Evolutionary conservation across 495 filamentous ascomycete species (phyloP), one percentile per base, ranked within the genome.

Genomic region (Acidiella bohemica): DNA sequence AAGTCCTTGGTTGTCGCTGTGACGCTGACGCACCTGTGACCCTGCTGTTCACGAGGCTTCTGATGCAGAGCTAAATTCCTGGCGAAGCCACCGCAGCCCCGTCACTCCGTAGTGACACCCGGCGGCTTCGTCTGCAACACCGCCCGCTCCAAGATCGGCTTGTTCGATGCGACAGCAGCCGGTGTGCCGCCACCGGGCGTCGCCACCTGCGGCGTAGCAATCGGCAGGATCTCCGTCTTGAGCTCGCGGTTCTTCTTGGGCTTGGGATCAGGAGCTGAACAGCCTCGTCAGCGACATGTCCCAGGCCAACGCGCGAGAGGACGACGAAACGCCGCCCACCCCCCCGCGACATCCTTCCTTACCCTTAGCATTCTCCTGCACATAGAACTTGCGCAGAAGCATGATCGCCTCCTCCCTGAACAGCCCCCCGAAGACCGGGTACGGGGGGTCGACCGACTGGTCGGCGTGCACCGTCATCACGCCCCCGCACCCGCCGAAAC

Each of bases 341-440:
- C n/a, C n/a, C n/a, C n/a, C n/a, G n/a, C n/a, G n/a, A n/a, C n/a
- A n/a, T n/a, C n/a, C n/a, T n/a, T n/a, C n/a, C n/a, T 42, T 61
- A 81, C 81, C 82, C 67, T 84, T 78, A 33, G 77, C 80, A 59
- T 97, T 97, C 57, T 96, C 84, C 63, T 96, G 92, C 12, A 95
- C 78, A 56, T 97, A 97, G 58, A 97, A 97, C 40, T 84, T 76
- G 40, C 92, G 70, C 44, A 96, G 66, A 44, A 95, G 54, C 61
- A 87, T 85, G 47, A 97, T 86, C 0, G 87, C 86, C 51, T 94
- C 84, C 47, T 90, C 77, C 12, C 79, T 71, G 50, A 82, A 81
- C 54, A 93, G 71, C 1, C 86, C 90, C 14, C 87, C 85, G 51
- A 80, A 70, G 6, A 78, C 84, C 19, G 77, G 73, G 52, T 80